Percentiles rank a stretch among this genome's conserved stretches.
These are phyloP conservation scores for Alternaria hordeiaustralica DNA, from an alignment of 2,329 filamentous ascomycete genomes.

Conservation along the genomic window DNA sequence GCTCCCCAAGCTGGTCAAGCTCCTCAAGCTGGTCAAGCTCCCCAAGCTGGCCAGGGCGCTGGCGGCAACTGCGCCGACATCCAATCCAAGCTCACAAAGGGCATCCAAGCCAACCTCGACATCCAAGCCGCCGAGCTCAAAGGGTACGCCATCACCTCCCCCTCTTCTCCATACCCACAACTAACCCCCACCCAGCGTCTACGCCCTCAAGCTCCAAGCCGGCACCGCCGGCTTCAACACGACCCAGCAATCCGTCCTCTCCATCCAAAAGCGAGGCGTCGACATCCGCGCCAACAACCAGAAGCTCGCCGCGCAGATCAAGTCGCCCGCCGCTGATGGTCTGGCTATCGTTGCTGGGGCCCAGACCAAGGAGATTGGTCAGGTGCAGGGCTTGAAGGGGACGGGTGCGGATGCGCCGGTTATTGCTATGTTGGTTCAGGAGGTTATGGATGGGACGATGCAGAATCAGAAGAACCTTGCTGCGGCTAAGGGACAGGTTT, in stretches of 20 bases:
- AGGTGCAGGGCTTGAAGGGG: constrained; percentile 16
- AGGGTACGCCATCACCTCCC: constrained; percentile 10
- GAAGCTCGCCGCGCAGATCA: constrained; percentile 22
- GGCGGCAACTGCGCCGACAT: background rate
- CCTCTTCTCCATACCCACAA: background rate
- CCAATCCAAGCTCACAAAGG: constrained; percentile 12
- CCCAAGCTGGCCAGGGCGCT: background rate
- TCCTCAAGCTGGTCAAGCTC: background rate
- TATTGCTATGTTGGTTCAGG: constrained; percentile 17
- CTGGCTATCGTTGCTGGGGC: constrained; percentile 21
- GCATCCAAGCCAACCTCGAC: constrained; percentile 28
- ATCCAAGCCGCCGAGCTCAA: constrained; percentile 30
- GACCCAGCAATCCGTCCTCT: constrained; percentile 1
- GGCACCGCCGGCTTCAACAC: constrained; percentile 1
- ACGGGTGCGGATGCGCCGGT: constrained; percentile 9
- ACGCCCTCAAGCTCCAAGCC: constrained; percentile 8
- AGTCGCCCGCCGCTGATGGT: constrained; percentile 21
- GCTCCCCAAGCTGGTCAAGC: background rate
- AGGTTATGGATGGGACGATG: constrained; percentile 23
- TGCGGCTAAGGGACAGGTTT: constrained; percentile 5
- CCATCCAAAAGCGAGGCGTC: constrained; percentile 26
- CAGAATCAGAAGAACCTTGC: constrained; percentile 25
- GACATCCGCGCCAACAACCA: constrained; percentile 28
- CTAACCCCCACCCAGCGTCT: constrained; percentile 11
- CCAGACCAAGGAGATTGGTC: constrained; percentile 22